phyloP scores from a whole-genome alignment of 768 basidiomycete species.

The Calocera cornea region DNA sequence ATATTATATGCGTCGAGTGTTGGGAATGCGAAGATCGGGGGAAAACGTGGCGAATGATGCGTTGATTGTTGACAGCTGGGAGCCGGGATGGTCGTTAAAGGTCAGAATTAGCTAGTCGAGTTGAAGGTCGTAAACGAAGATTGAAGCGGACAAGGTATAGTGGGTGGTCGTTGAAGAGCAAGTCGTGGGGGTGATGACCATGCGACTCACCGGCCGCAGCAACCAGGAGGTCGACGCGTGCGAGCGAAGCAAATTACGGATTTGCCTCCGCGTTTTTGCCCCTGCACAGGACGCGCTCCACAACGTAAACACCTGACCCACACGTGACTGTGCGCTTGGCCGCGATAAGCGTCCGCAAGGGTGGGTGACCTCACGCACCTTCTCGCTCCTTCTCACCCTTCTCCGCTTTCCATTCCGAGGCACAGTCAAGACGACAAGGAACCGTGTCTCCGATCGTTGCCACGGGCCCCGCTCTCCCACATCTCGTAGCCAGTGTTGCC shows the following conservation, averaged over 20 bases:
- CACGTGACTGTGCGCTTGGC: neutral
- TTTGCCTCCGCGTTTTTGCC: neutral
- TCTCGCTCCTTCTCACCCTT: neutral
- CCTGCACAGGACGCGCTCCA: neutral
- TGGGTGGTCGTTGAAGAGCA: conserved; percentile 3
- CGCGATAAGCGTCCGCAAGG: neutral
- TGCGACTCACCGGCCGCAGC: neutral
- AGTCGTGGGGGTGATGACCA: neutral
- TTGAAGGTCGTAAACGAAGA: conserved; percentile 2
- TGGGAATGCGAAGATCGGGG: neutral
- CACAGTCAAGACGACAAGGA: neutral
- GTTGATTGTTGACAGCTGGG: neutral
- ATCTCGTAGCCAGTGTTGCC: neutral
- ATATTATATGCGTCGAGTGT: conserved; percentile 4
- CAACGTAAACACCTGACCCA: conserved; percentile 1
- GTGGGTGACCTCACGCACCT: neutral
- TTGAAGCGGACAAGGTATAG: neutral
- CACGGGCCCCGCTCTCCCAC: neutral
- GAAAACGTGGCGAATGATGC: neutral
- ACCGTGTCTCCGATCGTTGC: neutral
- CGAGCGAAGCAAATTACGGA: neutral
- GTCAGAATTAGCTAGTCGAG: neutral
- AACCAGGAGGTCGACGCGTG: conserved; percentile 2
- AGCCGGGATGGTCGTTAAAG: neutral
- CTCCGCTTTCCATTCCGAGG: neutral